Base-by-base conservation (phyloP, 2,329 filamentous ascomycete genomes). In the Sarocladium kiliense region DNA sequence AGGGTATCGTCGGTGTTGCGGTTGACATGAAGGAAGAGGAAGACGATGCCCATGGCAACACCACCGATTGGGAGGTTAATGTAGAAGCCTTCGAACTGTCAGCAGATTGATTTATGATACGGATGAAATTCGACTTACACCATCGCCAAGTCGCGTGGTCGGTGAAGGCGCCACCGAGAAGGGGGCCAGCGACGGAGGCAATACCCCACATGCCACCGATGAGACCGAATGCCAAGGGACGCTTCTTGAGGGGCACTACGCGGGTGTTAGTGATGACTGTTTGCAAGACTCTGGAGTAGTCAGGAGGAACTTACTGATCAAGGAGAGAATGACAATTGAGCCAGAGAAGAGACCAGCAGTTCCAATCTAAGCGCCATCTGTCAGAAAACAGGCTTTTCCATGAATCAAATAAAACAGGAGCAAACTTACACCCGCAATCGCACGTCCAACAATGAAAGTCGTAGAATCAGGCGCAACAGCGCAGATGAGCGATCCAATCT, bases 161-260 rank as follows among this genome's bases (percentile, higher is more conserved):
- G 2, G 77, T 77, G 37, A 81, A 77, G 6, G 65, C 77, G 19
- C 78, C 78, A 5, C 78, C 78, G 4, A 79, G 66, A 14, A 81
- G 63, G 7, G 78, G 78, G 0, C 77, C 78, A 2, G 74, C 73
- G 6, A 80, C 76, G 26, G 68, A 72, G 41, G 79, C 79, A 51
- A 85, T 73, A 16, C 80, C 81, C 66, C 77, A 84, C 70, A 82
- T 80, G 51, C 73, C 77, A 11, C 77, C 77, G 39, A 83, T 72
- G 39, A 82, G 64, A 25, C 80, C 80, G 54, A 80, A 80, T 23
- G 77, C 79, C 27, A 80, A 66, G 7, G 76, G 81, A 30, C 81
- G 71, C 61, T 80, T 78, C 7, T 74, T 66, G 9, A 84, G 71
- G 3, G 81, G 80, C 49, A 84, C 76, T 70, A 12, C 2, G 26